Base-by-base conservation (phyloP, 176 grass and related monocot genomes). In the Luzula sylvatica region DNA sequence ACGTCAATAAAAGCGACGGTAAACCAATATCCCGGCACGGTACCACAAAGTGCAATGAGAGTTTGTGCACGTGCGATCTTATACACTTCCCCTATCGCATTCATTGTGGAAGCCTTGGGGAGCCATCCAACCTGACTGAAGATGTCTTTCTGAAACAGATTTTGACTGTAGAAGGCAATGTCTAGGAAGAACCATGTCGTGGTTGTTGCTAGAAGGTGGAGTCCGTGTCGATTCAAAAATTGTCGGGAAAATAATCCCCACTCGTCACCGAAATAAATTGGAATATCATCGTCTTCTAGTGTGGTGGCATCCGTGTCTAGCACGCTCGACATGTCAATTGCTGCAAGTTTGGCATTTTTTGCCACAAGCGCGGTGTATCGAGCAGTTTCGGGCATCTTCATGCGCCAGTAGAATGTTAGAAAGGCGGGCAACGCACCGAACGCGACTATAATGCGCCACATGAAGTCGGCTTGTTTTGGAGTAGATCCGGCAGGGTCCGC, bases 161-260 rank as follows among this genome's bases (percentile, higher is more conserved):
- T 35, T 9, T 35, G 30, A 9, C 30, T 35, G 9, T 35, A 35
- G 9, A 35, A 35, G 30, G 30, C 30, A 9, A 41, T 1, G 58
- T 82, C 78, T 0, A 82, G 44, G 1, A 82, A 55, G 57, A 82
- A 82, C 66, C 78, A 82, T 7, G 79, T 83, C 14, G 35, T 38
- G 7, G 76, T 52, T 1, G 82, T 87, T 16, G 50, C 77, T 15
- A 87, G 1, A 28, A 87, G 77, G 72, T 81, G 77, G 1, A 27
- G 0, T 12, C 82, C 82, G 42, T 87, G 82, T 1, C 72, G 76
- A 23, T 26, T 45, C 2, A 23, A 26, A 56, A 87, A 87, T 17
- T 55, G 71, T 11, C 1, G 5, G 13, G 82, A 65, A 50, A 80
- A 87, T 50, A 87, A 67, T 14, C 82, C 76, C 59, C 67, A 80